These are phyloP conservation scores for Stagonosporopsis chrysanthemi DNA, from an alignment of 2,329 filamentous ascomycete genomes.

Conservation along the genomic window DNA sequence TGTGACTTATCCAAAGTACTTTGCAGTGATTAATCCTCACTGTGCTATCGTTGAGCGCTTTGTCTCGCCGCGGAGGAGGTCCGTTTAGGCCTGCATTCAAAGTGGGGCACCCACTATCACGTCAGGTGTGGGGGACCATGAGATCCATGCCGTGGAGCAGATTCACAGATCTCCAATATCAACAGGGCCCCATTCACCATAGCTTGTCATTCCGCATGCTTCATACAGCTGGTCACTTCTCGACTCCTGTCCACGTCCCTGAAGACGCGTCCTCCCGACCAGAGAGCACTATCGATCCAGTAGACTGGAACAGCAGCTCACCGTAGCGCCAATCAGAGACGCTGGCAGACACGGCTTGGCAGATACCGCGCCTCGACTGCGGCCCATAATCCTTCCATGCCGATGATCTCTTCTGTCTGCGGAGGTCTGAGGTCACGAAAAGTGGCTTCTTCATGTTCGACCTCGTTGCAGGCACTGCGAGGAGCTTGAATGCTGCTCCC, in stretches of 20 bases:
- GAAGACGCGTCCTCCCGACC: constrained; percentile 6
- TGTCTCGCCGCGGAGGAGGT: background rate
- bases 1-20: background rate
- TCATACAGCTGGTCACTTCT: background rate
- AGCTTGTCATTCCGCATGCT: background rate
- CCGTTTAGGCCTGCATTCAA: background rate
- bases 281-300: constrained; percentile 4
- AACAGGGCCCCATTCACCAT: background rate
- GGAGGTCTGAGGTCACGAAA: constrained; percentile 5
- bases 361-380: constrained; percentile 9
- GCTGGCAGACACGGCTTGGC: constrained; percentile 12
- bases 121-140: background rate
- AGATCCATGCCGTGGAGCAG: background rate
- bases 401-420: constrained; percentile 5
- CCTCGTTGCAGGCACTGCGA: background rate
- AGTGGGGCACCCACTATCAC: constrained; percentile 1
- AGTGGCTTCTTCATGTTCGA: constrained; percentile 11
- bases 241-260: background rate
- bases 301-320: constrained; percentile 6
- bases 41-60: background rate
- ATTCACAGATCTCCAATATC: background rate
- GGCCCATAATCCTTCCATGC: constrained; percentile 9
- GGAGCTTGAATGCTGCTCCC: constrained; percentile 4
- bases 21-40: background rate
- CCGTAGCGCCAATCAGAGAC: constrained; percentile 12